A percentile compares a stretch with the other conserved stretches of the same genome.
These are phyloP conservation scores for Claviceps arundinis DNA, from an alignment of 2,329 filamentous ascomycete species.

Conservation along the genomic window DNA sequence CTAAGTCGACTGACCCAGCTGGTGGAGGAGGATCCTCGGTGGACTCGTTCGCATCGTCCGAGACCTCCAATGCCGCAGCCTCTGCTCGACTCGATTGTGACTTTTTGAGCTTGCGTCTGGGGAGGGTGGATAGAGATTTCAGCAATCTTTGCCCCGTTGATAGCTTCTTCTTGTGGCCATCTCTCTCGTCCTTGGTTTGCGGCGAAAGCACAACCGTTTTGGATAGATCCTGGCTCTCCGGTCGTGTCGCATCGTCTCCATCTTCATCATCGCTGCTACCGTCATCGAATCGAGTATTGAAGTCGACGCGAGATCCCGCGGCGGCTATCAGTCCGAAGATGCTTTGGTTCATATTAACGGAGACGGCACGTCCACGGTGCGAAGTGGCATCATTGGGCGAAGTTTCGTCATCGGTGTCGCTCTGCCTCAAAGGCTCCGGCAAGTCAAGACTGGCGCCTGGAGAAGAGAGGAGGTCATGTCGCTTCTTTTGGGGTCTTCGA, in stretches of 20 bases:
- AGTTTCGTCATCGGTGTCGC: constrained; percentile 36
- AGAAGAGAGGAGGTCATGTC: constrained; percentile 23
- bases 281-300: constrained; percentile 66
- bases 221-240: constrained; percentile 31
- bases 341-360: constrained; percentile 79
- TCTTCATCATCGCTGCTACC: constrained; percentile 75
- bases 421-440: constrained; percentile 38
- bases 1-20: constrained; percentile 10
- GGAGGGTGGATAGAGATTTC: constrained; percentile 50
- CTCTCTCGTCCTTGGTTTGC: constrained; percentile 16
- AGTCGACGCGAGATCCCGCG: constrained; percentile 70
- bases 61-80: constrained; percentile 21
- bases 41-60: constrained; percentile 15
- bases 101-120: constrained; percentile 28
- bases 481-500: constrained; percentile 33
- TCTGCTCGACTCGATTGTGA: constrained; percentile 28
- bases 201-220: constrained; percentile 28
- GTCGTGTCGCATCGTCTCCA: constrained; percentile 25
- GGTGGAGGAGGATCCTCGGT: constrained; percentile 12
- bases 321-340: constrained; percentile 88
- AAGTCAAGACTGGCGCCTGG: constrained; percentile 27
- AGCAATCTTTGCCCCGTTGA: constrained; percentile 50
- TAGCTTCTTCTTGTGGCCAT: constrained; percentile 41
- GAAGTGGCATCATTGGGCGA: constrained; percentile 24
- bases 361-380: constrained; percentile 32